Base-by-base conservation (phyloP, 495 filamentous ascomycete genomes). In the Aspergillus incahuasiensis region DNA sequence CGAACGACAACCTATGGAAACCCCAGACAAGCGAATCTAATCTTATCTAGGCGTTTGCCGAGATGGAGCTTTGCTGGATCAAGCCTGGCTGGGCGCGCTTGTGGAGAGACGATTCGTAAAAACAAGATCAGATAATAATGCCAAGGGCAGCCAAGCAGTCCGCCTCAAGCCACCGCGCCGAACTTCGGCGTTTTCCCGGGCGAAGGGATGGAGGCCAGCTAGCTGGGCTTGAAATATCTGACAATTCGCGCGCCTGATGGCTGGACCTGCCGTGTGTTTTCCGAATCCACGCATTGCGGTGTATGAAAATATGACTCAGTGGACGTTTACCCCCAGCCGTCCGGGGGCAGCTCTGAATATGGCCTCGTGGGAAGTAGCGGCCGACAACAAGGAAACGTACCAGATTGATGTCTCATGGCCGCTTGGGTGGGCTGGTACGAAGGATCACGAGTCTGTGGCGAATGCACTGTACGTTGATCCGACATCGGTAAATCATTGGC, bases 391-490 rank as follows among this genome's bases (percentile, higher is more conserved):
- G 1, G 42, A 59, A 22, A n/a, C 42, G 9, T 60, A 63, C 55
- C 49, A 54, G 16, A 61, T 66, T 18, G 57, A 63, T 24, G 54
- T 63, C 24, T 61, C 60, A 0, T 66, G 63, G 63, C 63, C 63
- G 22, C 45, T 66, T 13, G 44, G 18, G 21, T 66, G 60, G 63
- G 24, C 48, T 5, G 32, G 30, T 25, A 25, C 8, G 30, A 21
- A 1, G 35, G 55, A 28, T 22, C 48, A n/a, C 1, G 25, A 28
- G 25, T 3, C 25, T 28, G 25, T 28, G 25, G 58, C 58, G 15
- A 63, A 66, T 32, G 52, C 44, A 9, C 48, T 66, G 63, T 65
- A 61, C 13, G 49, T 39, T n/a, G n/a, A n/a, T n/a, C n/a, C n/a
- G n/a, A n/a, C n/a, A n/a, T n/a, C n/a, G n/a, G n/a, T n/a, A n/a